Evolutionary conservation across 139 green algal genomes (phyloP), one percentile per base, ranked within the genome.

Genomic region (Tetraselmis chui): DNA sequence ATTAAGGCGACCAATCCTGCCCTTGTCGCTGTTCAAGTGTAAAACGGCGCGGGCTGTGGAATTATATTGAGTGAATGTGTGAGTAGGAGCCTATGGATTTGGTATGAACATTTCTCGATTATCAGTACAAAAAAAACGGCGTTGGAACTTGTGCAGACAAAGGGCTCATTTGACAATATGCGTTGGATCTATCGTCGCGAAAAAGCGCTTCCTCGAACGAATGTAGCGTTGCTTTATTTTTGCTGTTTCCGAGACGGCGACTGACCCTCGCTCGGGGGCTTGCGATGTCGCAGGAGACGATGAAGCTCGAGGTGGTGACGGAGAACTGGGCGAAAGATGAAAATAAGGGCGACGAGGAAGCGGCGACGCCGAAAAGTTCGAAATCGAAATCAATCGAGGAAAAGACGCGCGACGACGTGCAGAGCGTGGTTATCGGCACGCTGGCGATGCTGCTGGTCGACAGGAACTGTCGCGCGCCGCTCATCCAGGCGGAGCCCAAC

Each of bases 381-480:
- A 80, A 58, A 29, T 29, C 24, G n/a, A 29, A 32, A 2, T 27
- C 24, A 29, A 29, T 29, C 24, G 23, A 1, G 2, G 28, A 25
- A 5, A 23, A 31, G 79, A 26, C 67, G 23, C n/a, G 32, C 79
- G 25, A 75, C 31, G 28, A 28, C 11, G 25, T 82, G 78, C 58
- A 94, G 90, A 85, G 76, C 1, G 78, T 80, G 59, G 76, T 90
- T 77, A 81, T 95, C 59, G 92, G 92, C 2, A 86, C 87, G 28
- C 80, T 95, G 77, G 89, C 88, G 26, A 87, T 95, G 59, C 78
- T 93, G 79, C 82, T 95, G 24, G 89, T 95, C 1, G 92, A 95
- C 82, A 83, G 86, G n/a, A 83, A 76, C 59, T 94, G 91, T 82
- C 85, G 92, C 0, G 74, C 67, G 29, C 86, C 88, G 0, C 86